Evolutionary conservation across 1,284 basidiomycete genomes (phyloP).

Genomic region (Malassezia yamatoensis): DNA sequence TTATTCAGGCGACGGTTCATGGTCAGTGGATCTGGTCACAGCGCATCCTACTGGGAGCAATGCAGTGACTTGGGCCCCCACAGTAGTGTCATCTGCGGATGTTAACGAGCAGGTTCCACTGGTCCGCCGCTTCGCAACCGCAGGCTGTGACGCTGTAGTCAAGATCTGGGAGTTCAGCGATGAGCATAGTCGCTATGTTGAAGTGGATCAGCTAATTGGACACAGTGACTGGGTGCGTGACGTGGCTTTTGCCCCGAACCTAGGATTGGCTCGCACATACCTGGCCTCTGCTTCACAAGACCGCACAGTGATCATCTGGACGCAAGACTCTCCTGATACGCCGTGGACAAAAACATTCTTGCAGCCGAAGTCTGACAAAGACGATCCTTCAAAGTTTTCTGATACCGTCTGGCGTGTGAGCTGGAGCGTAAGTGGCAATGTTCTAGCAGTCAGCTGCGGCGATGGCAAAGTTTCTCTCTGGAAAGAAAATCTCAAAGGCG

Average conservation of each 20-base stretch:
- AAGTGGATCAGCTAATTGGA: conserved; percentile 34
- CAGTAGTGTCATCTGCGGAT: conserved; percentile 51
- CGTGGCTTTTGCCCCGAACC: conserved; percentile 93
- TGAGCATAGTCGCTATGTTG: conserved; percentile 36
- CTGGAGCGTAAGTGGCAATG: conserved; percentile 92
- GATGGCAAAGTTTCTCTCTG: conserved; percentile 95
- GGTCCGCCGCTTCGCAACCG: conserved; percentile 63
- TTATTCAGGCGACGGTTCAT: conserved; percentile 71
- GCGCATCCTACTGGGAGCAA: conserved; percentile 95
- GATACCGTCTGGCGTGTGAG: conserved; percentile 79
- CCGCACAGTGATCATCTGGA: conserved; percentile 82
- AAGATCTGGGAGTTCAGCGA: conserved; percentile 75
- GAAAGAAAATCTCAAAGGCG: conserved; percentile 91
- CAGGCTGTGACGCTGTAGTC: conserved; percentile 90
- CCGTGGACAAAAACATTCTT: conserved; percentile 78
- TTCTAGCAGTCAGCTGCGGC: conserved; percentile 90
- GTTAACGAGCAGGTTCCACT: conserved; percentile 44
- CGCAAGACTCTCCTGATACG: conserved; percentile 65
- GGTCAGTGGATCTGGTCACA: conserved; percentile 87
- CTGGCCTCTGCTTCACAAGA: conserved; percentile 90
- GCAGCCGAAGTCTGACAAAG: conserved; percentile 55
- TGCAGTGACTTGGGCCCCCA: conserved; percentile 93
- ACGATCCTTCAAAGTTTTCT: conserved; percentile 29
- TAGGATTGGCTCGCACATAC: conserved; percentile 84
- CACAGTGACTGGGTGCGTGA: conserved; percentile 97